phyloP scores from a whole-genome alignment of 2,329 filamentous ascomycete species.

The Hyphodiscus sp. region DNA sequence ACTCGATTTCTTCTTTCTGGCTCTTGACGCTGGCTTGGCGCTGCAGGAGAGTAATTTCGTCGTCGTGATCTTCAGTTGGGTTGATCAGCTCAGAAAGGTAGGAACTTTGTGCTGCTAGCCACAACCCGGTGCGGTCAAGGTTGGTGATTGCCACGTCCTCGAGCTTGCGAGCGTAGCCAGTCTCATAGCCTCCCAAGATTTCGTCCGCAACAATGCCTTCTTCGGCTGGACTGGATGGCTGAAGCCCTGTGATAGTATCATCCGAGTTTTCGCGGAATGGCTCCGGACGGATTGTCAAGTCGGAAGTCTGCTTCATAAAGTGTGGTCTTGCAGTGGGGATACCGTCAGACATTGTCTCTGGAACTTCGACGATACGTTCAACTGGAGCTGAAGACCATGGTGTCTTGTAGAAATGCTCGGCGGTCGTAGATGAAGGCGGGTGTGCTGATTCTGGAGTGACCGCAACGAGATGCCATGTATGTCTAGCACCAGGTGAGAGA shows the following conservation, averaged over 20 bases:
- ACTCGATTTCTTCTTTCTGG: constrained; percentile 30
- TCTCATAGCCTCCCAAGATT: constrained; percentile 65
- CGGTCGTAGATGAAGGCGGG: constrained; percentile 80
- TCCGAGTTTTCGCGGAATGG: constrained; percentile 23
- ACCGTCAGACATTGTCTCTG: constrained; percentile 46
- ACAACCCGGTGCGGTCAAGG: constrained; percentile 76
- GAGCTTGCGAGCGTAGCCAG: constrained; percentile 68
- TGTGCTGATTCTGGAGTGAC: constrained; percentile 46
- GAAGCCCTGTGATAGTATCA: constrained; percentile 27
- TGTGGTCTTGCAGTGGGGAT: constrained; percentile 60
- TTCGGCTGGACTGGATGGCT: constrained; percentile 11
- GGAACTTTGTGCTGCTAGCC: constrained; percentile 75
- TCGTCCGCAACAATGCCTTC: constrained; percentile 55
- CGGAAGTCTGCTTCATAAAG: constrained; percentile 19
- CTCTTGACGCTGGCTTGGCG: constrained; percentile 24
- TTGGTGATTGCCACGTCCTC: constrained; percentile 65
- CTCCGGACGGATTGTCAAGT: constrained; percentile 19
- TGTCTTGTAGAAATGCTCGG: constrained; percentile 82
- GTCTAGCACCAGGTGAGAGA: constrained; percentile 66
- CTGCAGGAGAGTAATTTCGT: constrained; percentile 28
- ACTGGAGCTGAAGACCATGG: constrained; percentile 62
- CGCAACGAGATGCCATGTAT: constrained; percentile 69
- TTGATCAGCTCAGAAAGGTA: constrained; percentile 66
- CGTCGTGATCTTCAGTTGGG: constrained; percentile 39
- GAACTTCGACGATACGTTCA: constrained; percentile 61